Evolutionary conservation across 2,329 filamentous ascomycete genomes (phyloP), one percentile per base, ranked within the genome.

Genomic region (Cladosporium sp.): DNA sequence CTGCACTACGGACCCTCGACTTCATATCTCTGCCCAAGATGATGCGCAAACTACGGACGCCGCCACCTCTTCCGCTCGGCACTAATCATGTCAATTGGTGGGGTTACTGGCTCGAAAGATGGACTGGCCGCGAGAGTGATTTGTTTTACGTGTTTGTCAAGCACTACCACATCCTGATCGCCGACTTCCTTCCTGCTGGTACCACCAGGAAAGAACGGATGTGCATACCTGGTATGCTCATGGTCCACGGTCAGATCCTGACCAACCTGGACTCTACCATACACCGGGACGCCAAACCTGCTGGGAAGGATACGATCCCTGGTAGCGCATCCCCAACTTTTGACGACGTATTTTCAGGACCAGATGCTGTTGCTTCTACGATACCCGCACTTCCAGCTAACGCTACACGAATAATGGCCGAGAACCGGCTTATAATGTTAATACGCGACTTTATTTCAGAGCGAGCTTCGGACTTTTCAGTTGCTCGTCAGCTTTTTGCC

Each of bases 131-230:
- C 2, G 93, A 97, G 72, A 96, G 91, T 4, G 93, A 97, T 73
- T 82, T 97, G 37, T 92, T 97, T 75, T 97, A 94, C 79, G 90
- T 96, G 53, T 97, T 97, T 73, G 87, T 89, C 79, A 97, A 96
- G 78, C 89, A 95, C 75, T 96, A 91, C 72, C 91, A 94, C 76
- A 85, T 94, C 23, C 82, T 97, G 3, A 84, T 89, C 4, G 87
- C 91, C 49, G 91, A 95, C 67, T 84, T 80, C 69, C 73, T 82
- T 10, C 80, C 75, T 1, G 66, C 70, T 8, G 81, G 83, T 35
- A 79, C 84, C 8, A 82, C 83, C 57, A 80, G 82, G 64, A 77
- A 78, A n/a, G 84, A 88, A 68, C 83, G 84, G 66, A 80, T 88
- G 65, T 84, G 90, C 58, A 88, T 90, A 1, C 93, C 93, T 5